phyloP scores from a whole-genome alignment of 2,329 filamentous ascomycete species.

The Reticulascus tulasneorum region DNA sequence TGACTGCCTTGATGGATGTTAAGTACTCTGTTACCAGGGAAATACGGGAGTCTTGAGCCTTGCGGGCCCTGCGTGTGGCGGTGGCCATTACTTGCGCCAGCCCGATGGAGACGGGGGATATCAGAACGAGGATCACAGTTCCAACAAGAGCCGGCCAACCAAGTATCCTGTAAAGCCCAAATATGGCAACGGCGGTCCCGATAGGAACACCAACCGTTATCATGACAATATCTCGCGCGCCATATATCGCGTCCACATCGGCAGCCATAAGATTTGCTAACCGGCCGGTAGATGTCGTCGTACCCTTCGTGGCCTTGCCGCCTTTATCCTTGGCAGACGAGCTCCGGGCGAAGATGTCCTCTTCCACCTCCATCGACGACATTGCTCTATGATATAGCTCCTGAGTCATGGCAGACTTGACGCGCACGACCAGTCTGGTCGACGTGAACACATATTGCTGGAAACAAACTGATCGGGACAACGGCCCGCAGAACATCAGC shows the following conservation, averaged over 20 bases:
- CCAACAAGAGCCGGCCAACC: slow-evolving; percentile 54
- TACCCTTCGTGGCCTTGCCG: slow-evolving; percentile 23
- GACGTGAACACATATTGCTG: slow-evolving; percentile 57
- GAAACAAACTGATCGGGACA: slow-evolving; percentile 43
- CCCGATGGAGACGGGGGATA: slow-evolving; percentile 46
- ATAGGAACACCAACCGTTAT: slow-evolving; percentile 40
- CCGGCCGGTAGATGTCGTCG: slow-evolving; percentile 43
- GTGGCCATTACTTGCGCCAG: slow-evolving; percentile 46
- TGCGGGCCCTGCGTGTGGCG: slow-evolving; percentile 46
- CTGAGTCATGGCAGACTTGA: slow-evolving; percentile 54
- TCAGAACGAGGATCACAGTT: slow-evolving; percentile 40
- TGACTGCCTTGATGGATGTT: slow-evolving; percentile 53
- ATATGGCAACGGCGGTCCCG: slow-evolving; percentile 42
- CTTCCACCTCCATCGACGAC: slow-evolving; percentile 52
- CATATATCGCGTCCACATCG: slow-evolving; percentile 52
- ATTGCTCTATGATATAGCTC: slow-evolving; percentile 55
- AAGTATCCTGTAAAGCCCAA: slow-evolving; percentile 51
- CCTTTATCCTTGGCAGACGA: slow-evolving; percentile 14
- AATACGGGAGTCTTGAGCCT: slow-evolving; percentile 53
- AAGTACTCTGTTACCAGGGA: slow-evolving; percentile 56
- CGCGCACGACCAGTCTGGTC: slow-evolving; percentile 51
- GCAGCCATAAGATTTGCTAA: slow-evolving; percentile 56
- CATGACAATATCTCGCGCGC: slow-evolving; percentile 47
- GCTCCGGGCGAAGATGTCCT: slow-evolving; percentile 42
- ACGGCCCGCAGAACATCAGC: slow-evolving; percentile 48